Conservation (phyloP, 495 filamentous ascomycete genomes). For the Aspergillus sclerotiicarbonarius region DNA sequence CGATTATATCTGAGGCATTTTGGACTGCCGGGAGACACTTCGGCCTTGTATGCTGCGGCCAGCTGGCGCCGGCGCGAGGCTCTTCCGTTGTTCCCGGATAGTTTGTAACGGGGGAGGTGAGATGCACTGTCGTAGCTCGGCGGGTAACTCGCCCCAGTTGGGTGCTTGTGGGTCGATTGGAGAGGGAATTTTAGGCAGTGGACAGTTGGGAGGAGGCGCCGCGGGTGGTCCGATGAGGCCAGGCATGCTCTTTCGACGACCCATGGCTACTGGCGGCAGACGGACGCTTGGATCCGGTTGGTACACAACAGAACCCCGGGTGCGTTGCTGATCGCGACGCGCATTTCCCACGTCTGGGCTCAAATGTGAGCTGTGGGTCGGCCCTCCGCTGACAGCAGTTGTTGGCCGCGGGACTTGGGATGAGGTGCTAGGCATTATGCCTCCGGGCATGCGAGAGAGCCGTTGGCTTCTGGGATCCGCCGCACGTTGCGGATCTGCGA, state of each 20-base stretch:
- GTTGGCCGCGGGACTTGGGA: slow-evolving; percentile 1
- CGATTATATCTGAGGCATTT: not conserved
- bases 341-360: not conserved
- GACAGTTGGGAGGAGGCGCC: slow-evolving; percentile 61
- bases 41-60: not conserved
- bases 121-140: slow-evolving; percentile 1
- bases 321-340: not conserved
- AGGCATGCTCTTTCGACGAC: slow-evolving; percentile 55
- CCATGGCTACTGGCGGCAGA: slow-evolving; percentile 14
- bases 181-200: slow-evolving; percentile 60
- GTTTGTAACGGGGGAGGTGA: slow-evolving; percentile 3
- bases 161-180: slow-evolving; percentile 13
- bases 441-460: slow-evolving; percentile 27
- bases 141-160: not conserved
- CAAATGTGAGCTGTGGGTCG: slow-evolving; percentile 20
- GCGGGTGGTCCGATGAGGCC: slow-evolving; percentile 59
- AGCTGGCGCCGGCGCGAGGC: not conserved
- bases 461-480: slow-evolving; percentile 13
- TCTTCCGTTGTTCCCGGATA: slow-evolving; percentile 1
- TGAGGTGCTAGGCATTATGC: not conserved
- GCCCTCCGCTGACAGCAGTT: slow-evolving; percentile 4
- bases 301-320: slow-evolving; percentile 11
- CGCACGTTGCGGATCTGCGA: slow-evolving; percentile 18
- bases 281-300: not conserved
- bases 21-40: slow-evolving; percentile 1